phyloP scores from a whole-genome alignment of 2,329 filamentous ascomycete species.

The Xylaria sp. region DNA sequence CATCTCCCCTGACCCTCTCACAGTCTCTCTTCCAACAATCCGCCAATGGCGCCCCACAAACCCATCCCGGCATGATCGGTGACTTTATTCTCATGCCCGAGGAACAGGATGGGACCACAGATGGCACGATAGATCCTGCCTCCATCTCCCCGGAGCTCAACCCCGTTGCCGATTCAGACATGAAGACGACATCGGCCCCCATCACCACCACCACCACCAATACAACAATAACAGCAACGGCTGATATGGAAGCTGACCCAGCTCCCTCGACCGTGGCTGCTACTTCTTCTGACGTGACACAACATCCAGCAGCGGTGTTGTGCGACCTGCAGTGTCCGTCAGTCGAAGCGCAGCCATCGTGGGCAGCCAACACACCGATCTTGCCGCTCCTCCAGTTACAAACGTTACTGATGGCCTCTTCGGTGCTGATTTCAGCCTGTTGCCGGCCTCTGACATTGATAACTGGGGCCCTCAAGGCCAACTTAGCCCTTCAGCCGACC shows the following conservation, averaged over 20 bases:
- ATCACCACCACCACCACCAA: constrained; percentile 24
- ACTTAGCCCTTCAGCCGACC: constrained; percentile 78
- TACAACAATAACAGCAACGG: constrained; percentile 26
- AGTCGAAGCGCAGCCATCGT: constrained; percentile 68
- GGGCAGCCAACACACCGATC: constrained; percentile 58
- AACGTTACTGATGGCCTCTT: constrained; percentile 73
- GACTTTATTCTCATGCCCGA: constrained; percentile 56
- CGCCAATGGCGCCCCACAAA: constrained; percentile 43
- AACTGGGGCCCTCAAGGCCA: constrained; percentile 79
- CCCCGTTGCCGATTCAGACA: constrained; percentile 60
- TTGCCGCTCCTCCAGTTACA: constrained; percentile 65
- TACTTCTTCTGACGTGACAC: constrained; percentile 88
- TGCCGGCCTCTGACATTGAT: constrained; percentile 77
- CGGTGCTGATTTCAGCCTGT: constrained; percentile 75
- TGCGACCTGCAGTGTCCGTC: constrained; percentile 99
- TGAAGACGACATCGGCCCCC: constrained; percentile 44
- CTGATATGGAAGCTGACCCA: constrained; percentile 27
- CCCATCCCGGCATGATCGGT: constrained; percentile 54
- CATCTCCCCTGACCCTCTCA: constrained; percentile 66
- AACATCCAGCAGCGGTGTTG: constrained; percentile 99
- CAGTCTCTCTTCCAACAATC: constrained; percentile 66
- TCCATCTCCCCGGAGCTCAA: constrained; percentile 68
- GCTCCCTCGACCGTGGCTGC: constrained; percentile 45
- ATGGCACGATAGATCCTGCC: constrained; percentile 68
- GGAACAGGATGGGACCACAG: constrained; percentile 62